Evolutionary conservation across 257 asterid genomes (phyloP), one percentile per base, ranked within the genome.

Genomic region (Orobanche coerulescens): DNA sequence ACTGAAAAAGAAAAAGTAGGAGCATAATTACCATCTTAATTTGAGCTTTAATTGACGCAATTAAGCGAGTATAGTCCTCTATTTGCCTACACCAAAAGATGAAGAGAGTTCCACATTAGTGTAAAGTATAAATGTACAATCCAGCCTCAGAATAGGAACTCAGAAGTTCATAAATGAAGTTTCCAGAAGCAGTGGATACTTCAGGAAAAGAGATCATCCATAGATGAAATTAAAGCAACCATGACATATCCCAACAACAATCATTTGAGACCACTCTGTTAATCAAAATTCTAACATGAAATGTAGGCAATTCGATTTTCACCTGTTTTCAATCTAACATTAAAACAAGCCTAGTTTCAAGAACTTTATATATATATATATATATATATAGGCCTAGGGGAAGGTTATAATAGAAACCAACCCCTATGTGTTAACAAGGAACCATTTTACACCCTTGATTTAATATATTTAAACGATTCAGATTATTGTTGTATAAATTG

Each of bases 21-120:
- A 47, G 66, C 8, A 37, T 6, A 42, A 4, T 47, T 81, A 88
- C 94, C 93, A 88, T 75, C 76, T 88, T 88, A 70, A 92, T 88
- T 67, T 82, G 83, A 23, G 88, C 83, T 75, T 92, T 92, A 28
- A 86, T 88, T 6, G 94, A 75, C 44, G 91, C 98, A 39, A 88
- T 81, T 40, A 74, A 59, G 49, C 81, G 79, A 28, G 95, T 88
- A 61, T 78, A 81, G 33, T 84, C 96, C 65, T 84, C 95, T 72
- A 88, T 76, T 73, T 84, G 77, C 83, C 93, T 92, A 75, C 77
- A 82, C 7, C 31, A 40, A 39, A 52, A 33, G 20, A 30, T 15
- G 20, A 47, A 19, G 56, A 19, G 28, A 23, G 12, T 47, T 47
- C 23, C 50, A 5, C 23, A 3, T 13, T n/a, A n/a, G n/a, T n/a